Percentiles rank a stretch among this genome's conserved stretches.
Evolutionary conservation across 371 early-diverging fungal species (phyloP).

Genomic region (Blakeslea trispora): DNA sequence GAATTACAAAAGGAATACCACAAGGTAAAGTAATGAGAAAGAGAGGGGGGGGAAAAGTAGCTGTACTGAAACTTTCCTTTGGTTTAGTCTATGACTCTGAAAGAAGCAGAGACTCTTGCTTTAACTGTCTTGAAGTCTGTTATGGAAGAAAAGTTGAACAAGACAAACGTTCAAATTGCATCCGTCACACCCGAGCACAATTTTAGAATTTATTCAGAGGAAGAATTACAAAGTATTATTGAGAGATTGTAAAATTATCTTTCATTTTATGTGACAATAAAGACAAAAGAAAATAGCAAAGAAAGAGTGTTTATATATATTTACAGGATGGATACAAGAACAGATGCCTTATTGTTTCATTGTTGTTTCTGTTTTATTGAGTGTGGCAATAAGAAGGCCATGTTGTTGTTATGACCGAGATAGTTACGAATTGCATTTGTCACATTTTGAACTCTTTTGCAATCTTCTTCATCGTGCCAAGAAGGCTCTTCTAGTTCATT

Average conservation of each 20-base stretch:
- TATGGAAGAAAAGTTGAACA: conserved; percentile 99
- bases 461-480: conserved; percentile 20
- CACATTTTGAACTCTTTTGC: conserved; percentile 9
- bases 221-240: conserved; percentile 69
- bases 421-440: background rate
- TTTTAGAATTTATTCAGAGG: conserved; percentile 77
- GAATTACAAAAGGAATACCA: conserved; percentile 97
- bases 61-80: background rate
- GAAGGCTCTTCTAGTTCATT: conserved; percentile 19
- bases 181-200: conserved; percentile 82
- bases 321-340: no score
- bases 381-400: background rate
- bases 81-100: conserved; percentile 73
- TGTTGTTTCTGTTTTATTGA: background rate
- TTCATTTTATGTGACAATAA: conserved; percentile 1
- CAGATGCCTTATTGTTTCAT: no score
- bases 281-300: conserved; percentile 3
- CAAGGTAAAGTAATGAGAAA: conserved; percentile 46
- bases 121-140: conserved; percentile 98
- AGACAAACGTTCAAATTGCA: conserved; percentile 95
- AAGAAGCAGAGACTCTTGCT: conserved; percentile 87
- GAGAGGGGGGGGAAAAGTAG: background rate
- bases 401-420: background rate
- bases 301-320: no score
- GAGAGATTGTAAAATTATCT: conserved; percentile 54